These are phyloP conservation scores for Acarospora socialis DNA, from an alignment of 2,329 filamentous ascomycete genomes.

Conservation along the genomic window DNA sequence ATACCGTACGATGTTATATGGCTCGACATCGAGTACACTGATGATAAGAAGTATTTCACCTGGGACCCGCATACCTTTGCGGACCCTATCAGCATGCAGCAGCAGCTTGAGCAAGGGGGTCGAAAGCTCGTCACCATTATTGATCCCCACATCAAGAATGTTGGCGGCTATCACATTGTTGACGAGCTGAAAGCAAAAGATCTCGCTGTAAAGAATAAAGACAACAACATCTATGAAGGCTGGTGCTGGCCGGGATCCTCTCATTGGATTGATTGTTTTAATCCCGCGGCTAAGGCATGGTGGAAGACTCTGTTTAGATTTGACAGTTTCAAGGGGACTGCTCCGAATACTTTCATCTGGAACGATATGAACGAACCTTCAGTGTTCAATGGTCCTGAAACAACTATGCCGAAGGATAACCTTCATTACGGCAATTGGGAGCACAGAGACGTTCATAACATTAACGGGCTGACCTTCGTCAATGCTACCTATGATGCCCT, in stretches of 20 bases:
- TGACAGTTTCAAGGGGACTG: conserved; percentile 70
- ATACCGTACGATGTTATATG: conserved; percentile 99
- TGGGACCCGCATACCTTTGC: conserved; percentile 85
- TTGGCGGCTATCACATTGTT: conserved; percentile 59
- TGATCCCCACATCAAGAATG: conserved; percentile 95
- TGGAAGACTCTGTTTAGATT: conserved; percentile 85
- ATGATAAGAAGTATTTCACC: conserved; percentile 96
- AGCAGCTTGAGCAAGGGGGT: conserved; percentile 71
- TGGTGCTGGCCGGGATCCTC: conserved; percentile 99
- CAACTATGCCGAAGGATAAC: conserved; percentile 98
- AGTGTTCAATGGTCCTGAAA: conserved; percentile 95
- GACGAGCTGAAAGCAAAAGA: conserved; percentile 73
- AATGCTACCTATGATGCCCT: conserved; percentile 86
- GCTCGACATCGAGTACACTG: conserved; percentile 95
- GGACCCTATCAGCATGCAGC: conserved; percentile 72
- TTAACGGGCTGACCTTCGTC: conserved; percentile 87
- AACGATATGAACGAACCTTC: conserved; percentile 99
- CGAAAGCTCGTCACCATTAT: conserved; percentile 90
- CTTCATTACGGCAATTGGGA: conserved; percentile 86
- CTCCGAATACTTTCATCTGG: conserved; percentile 85
- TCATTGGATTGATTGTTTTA: conserved; percentile 93
- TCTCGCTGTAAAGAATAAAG: conserved; percentile 78
- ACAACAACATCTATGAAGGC: conserved; percentile 76
- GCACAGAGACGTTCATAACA: conserved; percentile 89
- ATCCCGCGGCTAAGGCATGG: conserved; percentile 80